phyloP scores from a whole-genome alignment of 163 green algal species.

The Scenedesmus sp. region DNA sequence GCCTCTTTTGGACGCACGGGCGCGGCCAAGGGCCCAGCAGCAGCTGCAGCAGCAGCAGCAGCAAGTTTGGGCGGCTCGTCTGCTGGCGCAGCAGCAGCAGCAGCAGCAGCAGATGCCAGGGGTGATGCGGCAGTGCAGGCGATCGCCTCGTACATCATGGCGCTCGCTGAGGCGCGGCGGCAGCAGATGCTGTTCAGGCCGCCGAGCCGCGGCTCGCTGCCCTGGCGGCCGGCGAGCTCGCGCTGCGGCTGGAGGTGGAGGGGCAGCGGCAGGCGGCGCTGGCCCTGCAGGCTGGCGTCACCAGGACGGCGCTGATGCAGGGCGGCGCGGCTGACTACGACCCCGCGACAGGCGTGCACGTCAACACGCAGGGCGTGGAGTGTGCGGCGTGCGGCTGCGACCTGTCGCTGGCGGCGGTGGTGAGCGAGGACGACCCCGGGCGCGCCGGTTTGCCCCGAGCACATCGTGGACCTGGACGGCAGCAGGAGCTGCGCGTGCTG shows the following conservation, averaged over 20 bases:
- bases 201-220: not conserved
- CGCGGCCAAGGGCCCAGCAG: not conserved
- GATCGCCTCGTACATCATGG: conserved; percentile 24
- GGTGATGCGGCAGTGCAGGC: conserved; percentile 6
- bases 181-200: conserved; percentile 28
- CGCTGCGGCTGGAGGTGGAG: conserved; percentile 34
- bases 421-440: conserved; percentile 1
- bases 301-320: conserved; percentile 1
- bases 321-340: conserved; percentile 16
- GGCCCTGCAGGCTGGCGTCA: not conserved
- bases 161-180: conserved; percentile 16
- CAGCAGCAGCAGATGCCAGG: not conserved
- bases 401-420: conserved; percentile 43
- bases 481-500: not conserved
- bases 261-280: conserved; percentile 16
- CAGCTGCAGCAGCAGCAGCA: not conserved
- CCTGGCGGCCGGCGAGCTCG: conserved; percentile 33
- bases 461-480: conserved; percentile 30
- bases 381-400: conserved; percentile 49
- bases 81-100: conserved; percentile 10
- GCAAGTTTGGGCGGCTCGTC: not conserved
- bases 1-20: not conserved
- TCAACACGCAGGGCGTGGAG: conserved; percentile 49
- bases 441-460: conserved; percentile 40
- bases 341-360: conserved; percentile 30